Base-by-base conservation (phyloP, 352 stramenopile genomes). In the Phytophthora palmivora region DNA sequence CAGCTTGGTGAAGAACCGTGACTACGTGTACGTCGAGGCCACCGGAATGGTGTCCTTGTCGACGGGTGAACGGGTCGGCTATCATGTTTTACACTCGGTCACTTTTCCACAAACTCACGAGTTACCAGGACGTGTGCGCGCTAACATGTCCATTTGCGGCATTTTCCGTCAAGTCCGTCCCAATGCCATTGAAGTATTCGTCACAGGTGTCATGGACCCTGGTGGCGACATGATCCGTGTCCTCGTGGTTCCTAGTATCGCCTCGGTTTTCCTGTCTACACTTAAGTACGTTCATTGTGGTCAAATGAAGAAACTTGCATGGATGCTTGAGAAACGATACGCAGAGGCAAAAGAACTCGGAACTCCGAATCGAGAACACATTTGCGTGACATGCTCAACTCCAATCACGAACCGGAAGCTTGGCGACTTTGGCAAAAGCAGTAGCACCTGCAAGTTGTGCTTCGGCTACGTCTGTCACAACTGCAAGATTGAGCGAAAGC, bases 251-350 rank as follows among this genome's bases (percentile, higher is more conserved):
- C 57, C 53, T 8, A 62, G 61, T 22, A 77, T 58, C 48, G 79
- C 38, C 8, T 58, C 52, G 62, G 79, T 65, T 7, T 71, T 67
- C 44, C 63, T 75, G 0, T 63, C 67, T 1, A 63, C 62, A 0
- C 55, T 70, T 10, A 67, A 67, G 54, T 71, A 71, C 36, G 67
- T 59, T 14, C 56, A 75, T 45, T 75, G 67, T 19, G 73, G 65
- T 3, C 77, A 84, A 45, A 86, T 84, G 77, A 77, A 78, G 42
- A 89, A 89, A 39, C 65, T 87, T 7, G 60, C 74, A 26, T 85
- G 77, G 77, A 69, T 81, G 51, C 50, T 84, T 36, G 55, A 74
- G 48, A 70, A 66, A 39, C 57, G 39, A n/a, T 74, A 37, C 50
- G 46, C 41, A 6, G 69, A 75, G 32, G 63, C 70, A 1, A 76